A percentile compares a stretch with the other conserved stretches of the same genome.
These are phyloP conservation scores for Tulasnella sp. DNA, from an alignment of 768 basidiomycete species.

Conservation along the genomic window DNA sequence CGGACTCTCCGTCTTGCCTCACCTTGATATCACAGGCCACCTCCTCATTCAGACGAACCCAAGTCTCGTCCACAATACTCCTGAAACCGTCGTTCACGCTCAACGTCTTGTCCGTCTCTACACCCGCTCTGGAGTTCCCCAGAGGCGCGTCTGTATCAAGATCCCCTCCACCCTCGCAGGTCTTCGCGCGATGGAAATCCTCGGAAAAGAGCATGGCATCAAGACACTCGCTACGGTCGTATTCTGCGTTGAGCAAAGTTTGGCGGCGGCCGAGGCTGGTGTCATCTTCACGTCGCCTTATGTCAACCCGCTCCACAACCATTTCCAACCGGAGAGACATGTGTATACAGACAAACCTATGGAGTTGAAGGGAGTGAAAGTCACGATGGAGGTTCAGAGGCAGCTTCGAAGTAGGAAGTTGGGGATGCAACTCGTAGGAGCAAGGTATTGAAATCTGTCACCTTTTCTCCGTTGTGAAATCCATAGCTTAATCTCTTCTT, in stretches of 20 bases:
- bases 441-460: slow-evolving; percentile 16
- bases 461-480: not conserved
- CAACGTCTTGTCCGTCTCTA: slow-evolving; percentile 19
- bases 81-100: slow-evolving; percentile 21
- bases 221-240: slow-evolving; percentile 22
- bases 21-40: slow-evolving; percentile 1
- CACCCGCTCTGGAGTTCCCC: slow-evolving; percentile 13
- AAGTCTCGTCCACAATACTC: slow-evolving; percentile 13
- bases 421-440: slow-evolving; percentile 21
- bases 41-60: slow-evolving; percentile 21
- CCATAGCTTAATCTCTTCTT: not conserved
- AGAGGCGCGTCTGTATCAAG: slow-evolving; percentile 23
- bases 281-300: slow-evolving; percentile 22
- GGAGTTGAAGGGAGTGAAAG: slow-evolving; percentile 19
- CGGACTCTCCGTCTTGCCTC: slow-evolving; percentile 14
- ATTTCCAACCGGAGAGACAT: slow-evolving; percentile 18
- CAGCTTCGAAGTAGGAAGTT: slow-evolving; percentile 6
- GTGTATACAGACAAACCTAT: slow-evolving; percentile 15
- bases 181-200: slow-evolving; percentile 20
- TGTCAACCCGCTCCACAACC: slow-evolving; percentile 21
- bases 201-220: slow-evolving; percentile 20
- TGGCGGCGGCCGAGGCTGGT: slow-evolving; percentile 21
- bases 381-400: slow-evolving; percentile 19
- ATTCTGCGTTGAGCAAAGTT: slow-evolving; percentile 21
- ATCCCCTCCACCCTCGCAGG: slow-evolving; percentile 23